Evolutionary conservation across 345 rosid genomes (phyloP), one percentile per base, ranked within the genome.

Genomic region (Salix suchowensis): DNA sequence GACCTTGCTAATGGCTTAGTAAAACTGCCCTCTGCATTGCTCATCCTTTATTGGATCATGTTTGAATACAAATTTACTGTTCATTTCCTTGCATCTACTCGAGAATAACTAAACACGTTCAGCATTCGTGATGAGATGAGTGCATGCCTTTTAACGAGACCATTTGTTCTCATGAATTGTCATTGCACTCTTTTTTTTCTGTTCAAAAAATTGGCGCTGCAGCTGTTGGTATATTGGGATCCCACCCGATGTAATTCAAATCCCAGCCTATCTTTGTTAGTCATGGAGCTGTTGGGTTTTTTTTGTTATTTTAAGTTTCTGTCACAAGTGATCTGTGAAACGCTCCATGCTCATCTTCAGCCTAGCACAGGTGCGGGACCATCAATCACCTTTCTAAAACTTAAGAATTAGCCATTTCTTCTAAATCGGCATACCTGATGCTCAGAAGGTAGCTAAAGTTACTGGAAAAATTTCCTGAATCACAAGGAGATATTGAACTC

Each of bases 11-110:
- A 70, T 67, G 70, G 50, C 39, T 73, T 65, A 0, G 70, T 70
- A 19, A 67, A 55, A 73, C 54, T 50, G 44, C 73, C n/a, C 36
- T 76, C 76, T 78, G 68, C 71, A 72, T 32, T 54, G 50, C 78
- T 36, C 62, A 19, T 80, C 68, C 61, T 19, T 73, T 66, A 28
- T 68, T 80, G 75, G 72, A 77, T 71, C 78, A 75, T 71, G 75
- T 30, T 69, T 68, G 72, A 73, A 78, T 74, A 74, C 73, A 77
- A 81, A 68, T 68, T 58, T 81, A 74, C 54, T 48, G 48, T 68
- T 73, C 67, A 75, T 52, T 71, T 71, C 21, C 55, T 67, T 30
- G 32, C n/a, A 2, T 65, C 21, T 15, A 32, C 14, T 30, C 7
- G 68, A 65, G 21, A 65, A 65, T 28, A 23, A 58, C 15, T 58